Base-by-base conservation (phyloP, 2,329 filamentous ascomycete genomes). In the Aspergillus texensis region DNA sequence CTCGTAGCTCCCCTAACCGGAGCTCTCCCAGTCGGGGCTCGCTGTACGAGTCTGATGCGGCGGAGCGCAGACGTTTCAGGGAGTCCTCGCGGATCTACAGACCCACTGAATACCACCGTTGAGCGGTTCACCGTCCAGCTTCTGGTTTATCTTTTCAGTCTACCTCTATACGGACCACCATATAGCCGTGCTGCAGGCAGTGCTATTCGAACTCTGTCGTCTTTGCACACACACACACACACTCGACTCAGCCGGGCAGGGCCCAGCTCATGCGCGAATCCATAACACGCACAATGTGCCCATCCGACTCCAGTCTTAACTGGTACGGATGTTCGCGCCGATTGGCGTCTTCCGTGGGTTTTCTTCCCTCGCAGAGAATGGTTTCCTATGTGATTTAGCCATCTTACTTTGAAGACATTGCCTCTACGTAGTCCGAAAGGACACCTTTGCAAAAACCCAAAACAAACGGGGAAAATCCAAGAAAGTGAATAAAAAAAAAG, bases 1-100 rank as follows among this genome's bases (percentile, higher is more conserved):
- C 75, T 34, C 74, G 74, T 30, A 67, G 67, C 60, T 77, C 75
- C 10, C 69, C 74, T 30, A 76, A 68, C 65, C 72, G 76, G 16
- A 75, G 75, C 46, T 79, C 77, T 14, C 69, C 74, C 30, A 76
- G 69, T 65, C 72, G 76, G 14, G 75, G 75, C 43, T 79, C 77
- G 4, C 65, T 79, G 36, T 79, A 78, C 57, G 69, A 75, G 41
- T 64, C 70, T 6, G 77, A 79, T 61, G 68, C 65, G n/a, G 69
- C 70, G 26, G 75, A 76, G 61, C 75, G 76, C 11, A 67, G 76
- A 63, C 76, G 75, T 19, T 68, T 67, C 30, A 72, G 74, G 46
- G 70, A 74, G 60, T 68, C 71, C 1, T 69, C 71, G 19, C 71
- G 74, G 50, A 67, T 74, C 60, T 71, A 72, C 46, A 72, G 74